Evolutionary conservation across 1,139 yeast species (phyloP), one percentile per base, ranked within the genome.

Genomic region (Ogataea hybrid): DNA sequence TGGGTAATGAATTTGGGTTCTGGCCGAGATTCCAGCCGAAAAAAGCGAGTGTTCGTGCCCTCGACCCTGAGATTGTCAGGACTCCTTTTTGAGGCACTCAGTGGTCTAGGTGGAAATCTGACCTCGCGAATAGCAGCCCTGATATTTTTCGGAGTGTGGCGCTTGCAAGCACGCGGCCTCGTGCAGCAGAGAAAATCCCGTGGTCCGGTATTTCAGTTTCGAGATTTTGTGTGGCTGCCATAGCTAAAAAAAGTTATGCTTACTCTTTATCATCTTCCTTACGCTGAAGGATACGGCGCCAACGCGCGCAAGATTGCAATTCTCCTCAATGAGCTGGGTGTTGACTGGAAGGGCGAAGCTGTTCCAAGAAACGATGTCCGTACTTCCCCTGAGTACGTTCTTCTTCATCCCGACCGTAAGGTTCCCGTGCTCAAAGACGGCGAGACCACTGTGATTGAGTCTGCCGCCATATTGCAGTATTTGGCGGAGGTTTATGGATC

Each of bases 301-400:
- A 37, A 37, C 36, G 35, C 41, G 9, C 32, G 41, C 32, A 37
- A 37, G 15, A 18, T 37, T n/a, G n/a, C 21, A 17, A 37, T 37
- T 18, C 28, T 37, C 5, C 21, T 37, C 25, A 37, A 37, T 20
- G 41, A 37, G 20, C 21, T 37, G 28, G 20, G 20, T 6, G 14
- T 37, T 4, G 25, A 21, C 25, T 25, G 27, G 27, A 25, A 11
- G 6, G 14, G 27, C 8, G 14, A 25, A 12, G 12, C 27, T 12
- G 27, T 25, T 25, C 14, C 27, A 25, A 5, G 27, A 8, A 8
- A 25, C 14, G 12, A 5, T 11, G 27, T 25, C 6, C 27, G 27
- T 12, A 11, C n/a, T 25, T 11, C n/a, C 7, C 14, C 27, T 25
- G 14, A 25, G n/a, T 25, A 25, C 27, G 12, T 11, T 5, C 14